Base-by-base conservation (phyloP, 805 yeast species). In the Millerozyma acaciae region DNA sequence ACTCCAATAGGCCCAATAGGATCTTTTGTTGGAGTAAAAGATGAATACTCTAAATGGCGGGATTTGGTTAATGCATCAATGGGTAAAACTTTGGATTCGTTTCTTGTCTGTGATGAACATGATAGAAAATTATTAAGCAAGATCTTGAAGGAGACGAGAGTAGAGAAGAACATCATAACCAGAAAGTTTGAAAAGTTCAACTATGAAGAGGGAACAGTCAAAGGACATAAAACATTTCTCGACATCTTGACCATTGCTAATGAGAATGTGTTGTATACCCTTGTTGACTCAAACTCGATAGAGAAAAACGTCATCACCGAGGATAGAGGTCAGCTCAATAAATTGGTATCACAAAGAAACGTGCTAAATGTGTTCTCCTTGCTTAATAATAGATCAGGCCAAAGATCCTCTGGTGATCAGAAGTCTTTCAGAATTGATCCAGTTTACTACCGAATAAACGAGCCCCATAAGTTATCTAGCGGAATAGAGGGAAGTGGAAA, bases 1-100 rank as follows among this genome's bases (percentile, higher is more conserved):
- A 49, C 48, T 21, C 95, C 95, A 0, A 55, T 81, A 12, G 97
- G 97, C 0, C 98, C 98, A 0, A 42, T 90, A 2, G 96, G 96
- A 1, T 43, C 66, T 3, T 60, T 61, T 38, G 64, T 87, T 2
- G 64, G 73, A 4, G 62, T 90, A 9, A 82, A 76, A 47, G 52
- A 60, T 1, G 78, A 70, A 6, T 75, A 57, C 45, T 57, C 66
- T 14, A 52, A 62, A 18, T 89, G 87, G 87, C 58, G 70, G 4
- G 71, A 70, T 16, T 55, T 82, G 4, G 50, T 89, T 5, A 94
- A 85, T 45, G 55, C 75, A 0, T 50, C 66, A 1, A 51, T 87
- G 19, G 68, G 68, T 2, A 56, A 61, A 7, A 55, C 75, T 0
- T 53, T 84, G 6, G 76, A 69, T 24, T 66, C 86, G 0, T 87